phyloP scores from a whole-genome alignment of 2,329 filamentous ascomycete species.

The Colletotrichum truncatum region DNA sequence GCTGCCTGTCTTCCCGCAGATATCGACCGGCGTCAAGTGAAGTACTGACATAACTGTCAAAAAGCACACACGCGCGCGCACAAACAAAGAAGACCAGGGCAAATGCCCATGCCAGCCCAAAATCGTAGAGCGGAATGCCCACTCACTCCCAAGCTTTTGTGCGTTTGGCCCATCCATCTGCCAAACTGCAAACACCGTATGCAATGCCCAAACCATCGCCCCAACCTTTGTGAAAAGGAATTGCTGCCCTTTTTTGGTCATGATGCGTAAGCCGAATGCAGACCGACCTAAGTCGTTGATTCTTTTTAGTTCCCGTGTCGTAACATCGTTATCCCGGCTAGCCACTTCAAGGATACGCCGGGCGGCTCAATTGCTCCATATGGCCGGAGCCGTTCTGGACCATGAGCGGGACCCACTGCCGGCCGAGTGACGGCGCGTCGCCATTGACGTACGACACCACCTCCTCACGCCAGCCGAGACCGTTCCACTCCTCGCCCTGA shows the following conservation, averaged over 20 bases:
- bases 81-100: conserved; percentile 6
- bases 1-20: not conserved
- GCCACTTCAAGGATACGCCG: conserved; percentile 31
- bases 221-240: conserved; percentile 1
- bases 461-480: conserved; percentile 60
- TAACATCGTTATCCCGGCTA: conserved; percentile 29
- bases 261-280: conserved; percentile 23
- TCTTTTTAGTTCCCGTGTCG: conserved; percentile 23
- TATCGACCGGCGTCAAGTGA: not conserved
- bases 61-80: not conserved
- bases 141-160: conserved; percentile 10
- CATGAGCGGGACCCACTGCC: conserved; percentile 53
- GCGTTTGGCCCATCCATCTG: not conserved
- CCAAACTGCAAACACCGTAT: conserved; percentile 15
- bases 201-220: conserved; percentile 24
- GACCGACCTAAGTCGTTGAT: conserved; percentile 7
- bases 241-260: conserved; percentile 23
- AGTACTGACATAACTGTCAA: not conserved
- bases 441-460: conserved; percentile 45
- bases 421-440: conserved; percentile 52
- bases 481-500: conserved; percentile 53
- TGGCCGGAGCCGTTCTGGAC: not conserved
- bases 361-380: not conserved
- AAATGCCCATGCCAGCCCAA: not conserved
- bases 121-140: not conserved